These are phyloP conservation scores for Candida railenensis DNA, from an alignment of 805 yeast species.

Conservation along the genomic window DNA sequence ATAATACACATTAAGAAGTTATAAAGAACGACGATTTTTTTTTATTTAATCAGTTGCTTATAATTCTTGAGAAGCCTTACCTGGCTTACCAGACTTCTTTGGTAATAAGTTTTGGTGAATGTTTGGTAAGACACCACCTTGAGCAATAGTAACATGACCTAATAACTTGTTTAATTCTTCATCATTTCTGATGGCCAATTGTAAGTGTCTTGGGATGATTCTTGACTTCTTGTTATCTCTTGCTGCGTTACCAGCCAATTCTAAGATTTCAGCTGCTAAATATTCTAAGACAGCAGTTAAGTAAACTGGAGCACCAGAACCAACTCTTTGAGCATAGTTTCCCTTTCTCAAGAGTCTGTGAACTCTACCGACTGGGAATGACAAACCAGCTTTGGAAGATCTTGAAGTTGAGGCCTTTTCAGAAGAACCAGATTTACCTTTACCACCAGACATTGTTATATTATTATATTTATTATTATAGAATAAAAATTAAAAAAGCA, in stretches of 20 bases:
- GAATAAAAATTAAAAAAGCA: background rate
- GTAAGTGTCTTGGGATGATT: slow-evolving; percentile 52
- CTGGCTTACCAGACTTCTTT: slow-evolving; percentile 49
- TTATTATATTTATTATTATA: background rate
- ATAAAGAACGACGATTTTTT: background rate
- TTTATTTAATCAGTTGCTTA: slow-evolving; percentile 21
- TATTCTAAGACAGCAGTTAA: slow-evolving; percentile 50
- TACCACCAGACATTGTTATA: slow-evolving; percentile 32
- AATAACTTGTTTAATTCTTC: slow-evolving; percentile 51
- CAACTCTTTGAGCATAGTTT: slow-evolving; percentile 52
- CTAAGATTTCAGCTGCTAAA: slow-evolving; percentile 51
- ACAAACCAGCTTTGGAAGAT: slow-evolving; percentile 50
- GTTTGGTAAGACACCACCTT: slow-evolving; percentile 55
- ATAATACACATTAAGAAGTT: slow-evolving; percentile 13
- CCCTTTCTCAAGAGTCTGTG: slow-evolving; percentile 52
- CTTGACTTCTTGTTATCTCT: slow-evolving; percentile 53
- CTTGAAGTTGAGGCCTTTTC: slow-evolving; percentile 50
- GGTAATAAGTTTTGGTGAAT: slow-evolving; percentile 52
- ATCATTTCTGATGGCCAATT: slow-evolving; percentile 53
- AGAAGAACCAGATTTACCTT: slow-evolving; percentile 46
- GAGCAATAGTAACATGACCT: slow-evolving; percentile 51
- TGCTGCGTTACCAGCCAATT: slow-evolving; percentile 53
- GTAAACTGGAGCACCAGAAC: slow-evolving; percentile 53
- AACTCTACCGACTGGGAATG: slow-evolving; percentile 52
- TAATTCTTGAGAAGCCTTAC: slow-evolving; percentile 59